A percentile compares a stretch with the other conserved stretches of the same genome.
These are phyloP conservation scores for Myrica gale DNA, from an alignment of 306 rosid genomes.

Conservation along the genomic window DNA sequence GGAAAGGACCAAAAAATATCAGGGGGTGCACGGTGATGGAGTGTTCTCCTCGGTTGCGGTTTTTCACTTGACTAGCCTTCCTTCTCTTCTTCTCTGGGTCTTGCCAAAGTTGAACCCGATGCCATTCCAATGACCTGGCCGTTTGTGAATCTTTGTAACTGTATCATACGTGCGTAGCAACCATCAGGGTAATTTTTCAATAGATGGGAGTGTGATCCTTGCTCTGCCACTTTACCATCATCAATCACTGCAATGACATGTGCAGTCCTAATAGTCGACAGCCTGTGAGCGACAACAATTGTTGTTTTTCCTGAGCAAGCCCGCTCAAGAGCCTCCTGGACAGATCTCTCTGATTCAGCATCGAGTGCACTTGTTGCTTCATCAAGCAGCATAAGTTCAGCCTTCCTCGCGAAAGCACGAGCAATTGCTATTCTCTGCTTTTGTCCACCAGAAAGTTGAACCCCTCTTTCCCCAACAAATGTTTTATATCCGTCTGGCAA, in stretches of 20 bases:
- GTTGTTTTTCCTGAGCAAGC: conserved; percentile 89
- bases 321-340: conserved; percentile 93
- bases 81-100: conserved; percentile 63
- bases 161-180: conserved; percentile 88
- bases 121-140: conserved; percentile 80
- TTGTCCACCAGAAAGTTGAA: conserved; percentile 92
- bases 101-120: conserved; percentile 73
- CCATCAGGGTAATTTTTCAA: conserved; percentile 86
- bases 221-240: conserved; percentile 97
- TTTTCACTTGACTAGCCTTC: conserved; percentile 43
- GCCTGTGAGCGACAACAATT: conserved; percentile 83
- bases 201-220: conserved; percentile 95
- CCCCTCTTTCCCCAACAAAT: conserved; percentile 92
- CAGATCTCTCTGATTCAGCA: conserved; percentile 89
- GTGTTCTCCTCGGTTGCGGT: conserved; percentile 42
- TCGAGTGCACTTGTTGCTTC: conserved; percentile 99
- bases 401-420: conserved; percentile 81
- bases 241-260: conserved; percentile 86
- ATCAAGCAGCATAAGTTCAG: conserved; percentile 89
- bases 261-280: conserved; percentile 86
- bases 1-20: conserved; percentile 48
- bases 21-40: conserved; percentile 43
- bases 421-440: conserved; percentile 93
- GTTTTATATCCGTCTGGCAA: conserved; percentile 89
- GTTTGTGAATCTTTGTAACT: conserved; percentile 81